These are phyloP conservation scores for Tolypocladium tropicale DNA, from an alignment of 2,329 filamentous ascomycete genomes.

Conservation along the genomic window DNA sequence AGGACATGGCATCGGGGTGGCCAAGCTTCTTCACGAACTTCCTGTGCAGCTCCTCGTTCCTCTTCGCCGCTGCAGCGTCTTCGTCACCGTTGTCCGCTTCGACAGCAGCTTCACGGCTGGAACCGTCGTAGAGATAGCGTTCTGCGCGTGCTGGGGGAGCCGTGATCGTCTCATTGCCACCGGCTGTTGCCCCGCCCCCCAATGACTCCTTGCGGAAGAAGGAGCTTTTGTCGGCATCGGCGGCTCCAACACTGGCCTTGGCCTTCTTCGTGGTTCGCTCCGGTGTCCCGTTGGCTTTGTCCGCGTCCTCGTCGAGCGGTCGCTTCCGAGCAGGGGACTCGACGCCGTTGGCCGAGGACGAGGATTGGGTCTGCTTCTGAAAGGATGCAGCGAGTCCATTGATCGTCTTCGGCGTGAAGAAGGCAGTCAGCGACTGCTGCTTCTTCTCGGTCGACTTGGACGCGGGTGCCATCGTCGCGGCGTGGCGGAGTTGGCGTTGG, in stretches of 20 bases:
- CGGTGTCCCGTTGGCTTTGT: constrained; percentile 30
- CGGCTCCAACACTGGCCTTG: constrained; percentile 24
- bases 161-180: neutral
- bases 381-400: constrained; percentile 32
- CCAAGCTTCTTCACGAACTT: constrained; percentile 89
- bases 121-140: constrained; percentile 39
- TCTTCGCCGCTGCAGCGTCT: constrained; percentile 39
- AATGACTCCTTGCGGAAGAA: constrained; percentile 15
- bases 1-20: constrained; percentile 69
- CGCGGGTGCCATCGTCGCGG: constrained; percentile 1
- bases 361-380: constrained; percentile 18
- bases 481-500: neutral
- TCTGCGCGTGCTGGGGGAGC: constrained; percentile 33
- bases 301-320: constrained; percentile 35
- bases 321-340: constrained; percentile 34
- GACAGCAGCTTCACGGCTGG: constrained; percentile 27
- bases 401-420: constrained; percentile 59
- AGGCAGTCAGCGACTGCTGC: constrained; percentile 77
- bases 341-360: constrained; percentile 16
- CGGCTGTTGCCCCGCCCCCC: neutral
- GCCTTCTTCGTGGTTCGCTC: constrained; percentile 33
- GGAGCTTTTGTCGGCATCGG: constrained; percentile 21
- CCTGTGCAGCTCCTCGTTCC: constrained; percentile 64
- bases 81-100: constrained; percentile 31
- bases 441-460: constrained; percentile 43